Base-by-base conservation (phyloP, 2,329 filamentous ascomycete species). In the Plectosphaerella plurivora region DNA sequence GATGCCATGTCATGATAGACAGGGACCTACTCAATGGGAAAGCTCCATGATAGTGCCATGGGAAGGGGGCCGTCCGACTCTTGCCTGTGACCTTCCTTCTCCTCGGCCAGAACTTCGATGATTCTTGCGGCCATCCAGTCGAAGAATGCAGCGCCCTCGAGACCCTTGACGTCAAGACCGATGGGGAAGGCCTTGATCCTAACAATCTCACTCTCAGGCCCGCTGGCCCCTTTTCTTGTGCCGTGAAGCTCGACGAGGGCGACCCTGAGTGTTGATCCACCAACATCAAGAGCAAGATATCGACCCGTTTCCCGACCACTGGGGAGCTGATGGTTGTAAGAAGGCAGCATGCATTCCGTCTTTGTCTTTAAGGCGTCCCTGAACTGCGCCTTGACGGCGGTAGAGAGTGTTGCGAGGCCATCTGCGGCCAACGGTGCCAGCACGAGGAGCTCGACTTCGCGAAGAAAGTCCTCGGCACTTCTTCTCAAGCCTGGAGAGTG, bases 51-150 rank as follows among this genome's bases (percentile, higher is more conserved):
- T 55, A 87, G 65, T 1, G 83, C 83, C 69, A 86, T 73, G 9
- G 77, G 77, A 49, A 87, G 68, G 4, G 36, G 25, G 74, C 2
- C 70, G 65, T 22, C 72, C 69, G 5, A 66, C 41, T 18, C 15
- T 12, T 44, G n/a, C 12, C 41, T 16, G 24, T 20, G 62, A 44
- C 59, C 64, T 53, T 69, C 65, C 20, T 64, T 66, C 3, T 67
- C 64, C 45, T 71, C 68, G 7, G 70, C 66, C 11, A 87, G 68
- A 1, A 82, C 83, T 47, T 85, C 78, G 49, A 71, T 64, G 59
- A 87, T 84, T 56, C 75, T 77, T 42, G 73, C 71, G 1, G 83
- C 84, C 77, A 88, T 84, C 85, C 85, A 88, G 63, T 84, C 76
- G 58, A 88, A 88, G 61, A 88, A 87, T 1, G 67, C 72, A 59